Percentiles rank a stretch among this genome's conserved stretches.
Evolutionary conservation across 352 stramenopile species (phyloP).

Genomic region (Phytophthora vignae): DNA sequence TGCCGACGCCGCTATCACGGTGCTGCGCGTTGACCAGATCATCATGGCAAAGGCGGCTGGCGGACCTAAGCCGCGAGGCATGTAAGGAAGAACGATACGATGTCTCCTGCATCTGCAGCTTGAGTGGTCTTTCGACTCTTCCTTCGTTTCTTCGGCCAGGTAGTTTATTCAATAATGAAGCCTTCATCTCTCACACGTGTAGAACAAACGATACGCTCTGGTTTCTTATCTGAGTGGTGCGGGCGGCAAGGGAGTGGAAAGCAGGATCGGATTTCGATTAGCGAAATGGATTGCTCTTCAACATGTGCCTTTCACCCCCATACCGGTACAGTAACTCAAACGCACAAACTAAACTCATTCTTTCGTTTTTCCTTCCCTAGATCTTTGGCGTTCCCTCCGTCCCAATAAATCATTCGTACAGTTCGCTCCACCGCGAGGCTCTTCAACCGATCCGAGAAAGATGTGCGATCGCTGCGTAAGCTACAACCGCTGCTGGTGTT

Average conservation of each 20-base stretch:
- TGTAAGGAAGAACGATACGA: slow-evolving; percentile 52
- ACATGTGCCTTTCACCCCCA: not conserved
- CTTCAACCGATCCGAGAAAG: slow-evolving; percentile 5
- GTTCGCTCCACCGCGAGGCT: slow-evolving; percentile 24
- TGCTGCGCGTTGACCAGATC: slow-evolving; percentile 99
- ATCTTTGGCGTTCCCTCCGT: slow-evolving; percentile 8
- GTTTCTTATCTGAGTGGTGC: not conserved
- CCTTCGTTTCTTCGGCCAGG: slow-evolving; percentile 50
- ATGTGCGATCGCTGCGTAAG: slow-evolving; percentile 1
- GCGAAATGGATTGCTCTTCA: too few relatives aligned
- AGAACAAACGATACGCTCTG: slow-evolving; percentile 6
- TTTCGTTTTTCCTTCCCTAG: slow-evolving; percentile 3
- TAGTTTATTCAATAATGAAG: slow-evolving; percentile 76
- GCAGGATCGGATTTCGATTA: not conserved
- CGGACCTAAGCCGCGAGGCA: slow-evolving; percentile 92
- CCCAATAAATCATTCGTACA: slow-evolving; percentile 46
- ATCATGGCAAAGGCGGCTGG: slow-evolving; percentile 99
- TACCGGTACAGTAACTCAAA: slow-evolving; percentile 7
- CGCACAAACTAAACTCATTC: slow-evolving; percentile 26
- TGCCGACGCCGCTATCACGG: slow-evolving; percentile 97
- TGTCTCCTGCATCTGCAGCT: slow-evolving; percentile 38
- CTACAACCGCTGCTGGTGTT: slow-evolving; percentile 23
- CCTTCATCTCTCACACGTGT: slow-evolving; percentile 30
- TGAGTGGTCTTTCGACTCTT: slow-evolving; percentile 31
- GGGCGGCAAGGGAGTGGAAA: not conserved